phyloP scores from a whole-genome alignment of 164 flowering plant species.

The Stephania japonica region DNA sequence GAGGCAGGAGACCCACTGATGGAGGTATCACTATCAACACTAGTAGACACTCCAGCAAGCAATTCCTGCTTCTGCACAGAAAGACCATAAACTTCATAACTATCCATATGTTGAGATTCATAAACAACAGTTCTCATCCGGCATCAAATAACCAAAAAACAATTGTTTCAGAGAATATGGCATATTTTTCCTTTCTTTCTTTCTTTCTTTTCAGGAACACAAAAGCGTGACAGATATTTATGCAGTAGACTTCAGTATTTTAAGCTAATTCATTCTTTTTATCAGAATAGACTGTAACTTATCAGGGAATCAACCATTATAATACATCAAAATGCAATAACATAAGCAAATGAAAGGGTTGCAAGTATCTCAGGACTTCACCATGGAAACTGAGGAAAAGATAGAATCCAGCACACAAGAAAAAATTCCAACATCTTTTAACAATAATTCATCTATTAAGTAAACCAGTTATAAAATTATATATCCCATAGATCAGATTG shows the following conservation, averaged over 20 bases:
- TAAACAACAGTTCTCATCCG: neutral
- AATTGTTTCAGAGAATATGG: neutral
- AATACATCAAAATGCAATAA: neutral
- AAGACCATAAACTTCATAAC: neutral
- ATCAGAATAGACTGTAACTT: neutral
- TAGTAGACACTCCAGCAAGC: slow-evolving; percentile 32
- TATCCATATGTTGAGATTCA: neutral
- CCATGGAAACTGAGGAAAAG: neutral
- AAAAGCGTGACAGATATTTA: too few species aligned
- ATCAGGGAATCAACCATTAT: neutral
- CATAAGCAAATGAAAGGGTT: neutral
- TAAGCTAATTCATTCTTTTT: slow-evolving; percentile 1
- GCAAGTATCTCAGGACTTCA: neutral
- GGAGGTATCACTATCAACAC: slow-evolving; percentile 50
- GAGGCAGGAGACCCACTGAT: slow-evolving; percentile 69
- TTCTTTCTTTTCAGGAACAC: too few species aligned
- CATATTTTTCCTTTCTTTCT: neutral
- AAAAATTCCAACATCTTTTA: too few species aligned
- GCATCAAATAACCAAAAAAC: neutral
- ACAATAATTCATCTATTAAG: too few species aligned
- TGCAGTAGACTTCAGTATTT: neutral
- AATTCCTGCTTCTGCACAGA: slow-evolving; percentile 60
- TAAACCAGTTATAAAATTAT: too few species aligned
- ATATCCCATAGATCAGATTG: neutral
- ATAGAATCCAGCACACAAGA: too few species aligned